Evolutionary conservation across 1,284 basidiomycete species (phyloP), one percentile per base, ranked within the genome.

Genomic region (Ceratobasidium sp.): DNA sequence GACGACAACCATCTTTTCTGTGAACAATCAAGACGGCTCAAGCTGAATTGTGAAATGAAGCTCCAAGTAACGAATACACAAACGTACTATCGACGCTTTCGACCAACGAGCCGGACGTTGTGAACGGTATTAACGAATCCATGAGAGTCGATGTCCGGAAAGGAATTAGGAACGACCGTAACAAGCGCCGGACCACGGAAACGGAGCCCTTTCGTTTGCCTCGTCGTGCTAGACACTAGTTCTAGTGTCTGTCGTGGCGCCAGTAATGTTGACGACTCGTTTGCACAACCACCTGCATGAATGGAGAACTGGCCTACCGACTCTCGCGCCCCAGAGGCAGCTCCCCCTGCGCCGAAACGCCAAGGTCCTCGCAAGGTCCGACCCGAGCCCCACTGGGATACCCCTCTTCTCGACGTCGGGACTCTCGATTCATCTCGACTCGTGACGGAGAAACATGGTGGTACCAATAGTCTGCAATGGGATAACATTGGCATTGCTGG

Each of bases 81-180:
- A 83, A 95, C 95, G 89, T 89, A 98, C 95, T 96, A 88, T 98
- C 95, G 83, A 98, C 96, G 81, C 94, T 94, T 86, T 97, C 95
- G 81, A 97, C 92, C 75, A 98, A 87, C 76, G 95, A 94, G 77
- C 95, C 95, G 62, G 95, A 96, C 23, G 95, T 98, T 75, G 95
- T 98, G 83, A 97, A 98, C 64, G 95, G 94, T 78, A 96, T 96
- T 77, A 96, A 83, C 72, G 94, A 94, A 83, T 96, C 94, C 94
- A 96, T 96, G 51, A 18, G n/a, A n/a, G n/a, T n/a, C 48, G 33
- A n/a, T 67, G 36, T 56, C 42, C 53, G 46, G 46, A 11, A 21
- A 5, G 14, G n/a, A n/a, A n/a, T n/a, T 36, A 30, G 21, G 3
- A 67, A 36, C 2, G 7, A 12, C 28, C 9, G 16, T 30, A 46